Conservation (phyloP, 1,284 basidiomycete genomes). For the Apiotrichum veenhuisii region DNA sequence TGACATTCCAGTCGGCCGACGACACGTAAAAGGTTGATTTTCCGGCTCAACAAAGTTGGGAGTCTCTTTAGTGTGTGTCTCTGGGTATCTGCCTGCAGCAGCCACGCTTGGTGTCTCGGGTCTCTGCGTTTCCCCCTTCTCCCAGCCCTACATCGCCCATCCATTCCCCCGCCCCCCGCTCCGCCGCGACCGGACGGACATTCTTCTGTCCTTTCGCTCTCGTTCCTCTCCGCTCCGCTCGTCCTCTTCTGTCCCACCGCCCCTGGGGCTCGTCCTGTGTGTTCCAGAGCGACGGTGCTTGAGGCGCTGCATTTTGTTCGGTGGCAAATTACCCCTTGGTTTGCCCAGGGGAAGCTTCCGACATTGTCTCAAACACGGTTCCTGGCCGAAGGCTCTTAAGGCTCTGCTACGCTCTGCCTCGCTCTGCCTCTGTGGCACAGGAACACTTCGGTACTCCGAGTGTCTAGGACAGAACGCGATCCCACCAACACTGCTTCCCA, state of each 20-base stretch:
- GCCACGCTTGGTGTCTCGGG: too few species aligned
- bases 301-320: neutral
- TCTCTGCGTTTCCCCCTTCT: too few species aligned
- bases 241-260: neutral
- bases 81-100: too few species aligned
- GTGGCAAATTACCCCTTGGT: constrained; percentile 2
- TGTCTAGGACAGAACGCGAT: neutral
- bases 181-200: too few species aligned
- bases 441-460: neutral
- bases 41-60: too few species aligned
- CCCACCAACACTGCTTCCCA: neutral
- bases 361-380: constrained; percentile 2
- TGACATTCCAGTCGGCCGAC: too few species aligned
- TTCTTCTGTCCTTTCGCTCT: too few species aligned
- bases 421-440: constrained; percentile 1
- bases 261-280: too few species aligned
- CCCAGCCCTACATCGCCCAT: too few species aligned
- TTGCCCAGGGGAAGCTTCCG: constrained; percentile 3
- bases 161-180: too few species aligned
- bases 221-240: neutral
- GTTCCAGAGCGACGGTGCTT: neutral
- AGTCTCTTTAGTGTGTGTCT: too few species aligned
- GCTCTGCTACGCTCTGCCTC: neutral
- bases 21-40: too few species aligned
- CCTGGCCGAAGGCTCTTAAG: neutral